Evolutionary conservation across 2,329 filamentous ascomycete genomes (phyloP).

Genomic region (Xylaria sp.): DNA sequence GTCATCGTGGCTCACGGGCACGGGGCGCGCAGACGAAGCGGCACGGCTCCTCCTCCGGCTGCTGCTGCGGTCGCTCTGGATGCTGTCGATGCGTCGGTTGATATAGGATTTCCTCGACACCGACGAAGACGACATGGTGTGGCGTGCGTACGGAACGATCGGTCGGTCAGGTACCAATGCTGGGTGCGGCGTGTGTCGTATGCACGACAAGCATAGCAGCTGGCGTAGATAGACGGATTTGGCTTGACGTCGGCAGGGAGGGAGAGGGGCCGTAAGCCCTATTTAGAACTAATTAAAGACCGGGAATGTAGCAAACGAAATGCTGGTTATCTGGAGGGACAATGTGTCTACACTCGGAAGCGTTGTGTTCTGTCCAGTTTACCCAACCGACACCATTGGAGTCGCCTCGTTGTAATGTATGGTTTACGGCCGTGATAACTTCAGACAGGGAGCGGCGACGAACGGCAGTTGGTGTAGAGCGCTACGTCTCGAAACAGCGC

Average conservation of each 20-base stretch:
- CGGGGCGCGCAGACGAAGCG: slow-evolving; percentile 54
- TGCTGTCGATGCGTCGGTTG: slow-evolving; percentile 60
- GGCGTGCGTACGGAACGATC: slow-evolving; percentile 14
- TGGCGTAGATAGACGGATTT: slow-evolving; percentile 4
- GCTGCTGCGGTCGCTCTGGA: slow-evolving; percentile 60
- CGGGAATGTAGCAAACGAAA: slow-evolving; percentile 5
- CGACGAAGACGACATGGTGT: slow-evolving; percentile 41
- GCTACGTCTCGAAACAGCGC: slow-evolving; percentile 18
- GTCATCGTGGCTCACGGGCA: slow-evolving; percentile 74
- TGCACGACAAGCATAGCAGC: slow-evolving; percentile 38
- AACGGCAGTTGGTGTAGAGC: slow-evolving; percentile 1
- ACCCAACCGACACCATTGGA: slow-evolving; percentile 1
- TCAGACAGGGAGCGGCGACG: slow-evolving; percentile 1
- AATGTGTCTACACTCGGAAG: neutral
- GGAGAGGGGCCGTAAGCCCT: neutral
- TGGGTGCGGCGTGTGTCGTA: slow-evolving; percentile 31
- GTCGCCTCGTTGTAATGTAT: neutral
- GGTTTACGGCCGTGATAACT: slow-evolving; percentile 6
- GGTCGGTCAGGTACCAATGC: slow-evolving; percentile 30
- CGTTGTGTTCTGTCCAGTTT: neutral
- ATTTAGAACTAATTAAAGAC: slow-evolving; percentile 7
- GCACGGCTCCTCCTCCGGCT: slow-evolving; percentile 56
- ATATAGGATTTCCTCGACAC: slow-evolving; percentile 40
- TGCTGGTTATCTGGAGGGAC: neutral
- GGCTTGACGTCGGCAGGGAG: slow-evolving; percentile 7